These are phyloP conservation scores for Alternaria sp. DNA, from an alignment of 2,329 filamentous ascomycete species.

Conservation along the genomic window DNA sequence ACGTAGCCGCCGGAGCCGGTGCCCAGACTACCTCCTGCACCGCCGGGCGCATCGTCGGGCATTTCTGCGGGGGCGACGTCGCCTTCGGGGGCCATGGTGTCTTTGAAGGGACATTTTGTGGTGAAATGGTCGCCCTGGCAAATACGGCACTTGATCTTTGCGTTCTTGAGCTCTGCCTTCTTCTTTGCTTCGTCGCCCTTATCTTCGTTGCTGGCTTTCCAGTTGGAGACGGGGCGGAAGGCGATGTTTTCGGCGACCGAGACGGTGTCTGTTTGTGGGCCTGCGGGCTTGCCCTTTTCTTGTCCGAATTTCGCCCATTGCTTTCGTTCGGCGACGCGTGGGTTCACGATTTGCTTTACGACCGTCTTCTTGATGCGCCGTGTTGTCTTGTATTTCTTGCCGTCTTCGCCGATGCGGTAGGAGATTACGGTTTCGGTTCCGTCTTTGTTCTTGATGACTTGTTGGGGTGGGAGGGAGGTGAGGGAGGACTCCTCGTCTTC, in stretches of 20 bases:
- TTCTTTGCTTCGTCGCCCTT: conserved; percentile 75
- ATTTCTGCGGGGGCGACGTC: conserved; percentile 55
- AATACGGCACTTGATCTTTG: conserved; percentile 99
- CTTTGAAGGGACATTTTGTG: conserved; percentile 98
- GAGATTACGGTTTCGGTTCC: conserved; percentile 95
- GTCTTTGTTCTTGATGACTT: conserved; percentile 95
- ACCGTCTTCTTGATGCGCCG: conserved; percentile 92
- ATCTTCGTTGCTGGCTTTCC: conserved; percentile 84
- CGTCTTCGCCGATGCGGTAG: conserved; percentile 88
- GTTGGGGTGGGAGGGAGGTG: conserved; percentile 83
- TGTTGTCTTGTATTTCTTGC: conserved; percentile 96
- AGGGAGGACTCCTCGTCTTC: conserved; percentile 72
- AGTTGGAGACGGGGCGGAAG: conserved; percentile 91
- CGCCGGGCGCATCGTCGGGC: conserved; percentile 54
- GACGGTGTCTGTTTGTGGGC: conserved; percentile 88
- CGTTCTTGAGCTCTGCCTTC: conserved; percentile 83
- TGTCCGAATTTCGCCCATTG: conserved; percentile 91
- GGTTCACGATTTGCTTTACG: conserved; percentile 93
- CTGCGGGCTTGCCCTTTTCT: conserved; percentile 81
- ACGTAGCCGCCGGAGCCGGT: conserved; percentile 84
- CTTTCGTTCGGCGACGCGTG: conserved; percentile 92
- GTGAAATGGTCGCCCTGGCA: conserved; percentile 99
- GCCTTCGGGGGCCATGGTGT: conserved; percentile 90
- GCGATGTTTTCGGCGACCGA: conserved; percentile 97
- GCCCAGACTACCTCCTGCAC: conserved; percentile 63